These are phyloP conservation scores for Juglanconis juglandina DNA, from an alignment of 2,329 filamentous ascomycete species.

Conservation along the genomic window DNA sequence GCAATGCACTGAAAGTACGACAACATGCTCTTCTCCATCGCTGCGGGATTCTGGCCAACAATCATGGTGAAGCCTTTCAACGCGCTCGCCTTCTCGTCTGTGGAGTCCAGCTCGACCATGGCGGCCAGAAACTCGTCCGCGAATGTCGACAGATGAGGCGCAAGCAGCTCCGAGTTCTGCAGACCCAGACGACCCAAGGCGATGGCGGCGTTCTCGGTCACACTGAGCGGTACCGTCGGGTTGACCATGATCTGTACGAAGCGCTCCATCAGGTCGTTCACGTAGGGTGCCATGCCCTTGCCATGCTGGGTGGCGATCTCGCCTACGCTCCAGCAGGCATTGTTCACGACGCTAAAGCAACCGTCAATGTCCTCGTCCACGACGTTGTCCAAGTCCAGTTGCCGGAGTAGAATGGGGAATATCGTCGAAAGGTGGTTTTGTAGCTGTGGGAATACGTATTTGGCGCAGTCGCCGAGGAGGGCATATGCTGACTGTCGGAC, in stretches of 20 bases:
- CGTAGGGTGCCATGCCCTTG: conserved; percentile 71
- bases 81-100: conserved; percentile 90
- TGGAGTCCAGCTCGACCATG: conserved; percentile 81
- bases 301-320: conserved; percentile 83
- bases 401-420: conserved; percentile 77
- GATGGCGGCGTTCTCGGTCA: conserved; percentile 92
- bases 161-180: conserved; percentile 70
- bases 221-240: conserved; percentile 77
- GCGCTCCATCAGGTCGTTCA: conserved; percentile 71
- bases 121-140: conserved; percentile 76
- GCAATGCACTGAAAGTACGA: conserved; percentile 84
- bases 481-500: conserved; percentile 96
- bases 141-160: conserved; percentile 74
- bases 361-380: conserved; percentile 78
- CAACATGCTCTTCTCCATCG: conserved; percentile 81
- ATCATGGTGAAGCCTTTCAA: conserved; percentile 86
- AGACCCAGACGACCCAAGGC: conserved; percentile 85
- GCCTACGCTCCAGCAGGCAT: conserved; percentile 94
- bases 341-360: conserved; percentile 91
- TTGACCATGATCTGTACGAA: conserved; percentile 82
- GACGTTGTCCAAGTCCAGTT: conserved; percentile 78
- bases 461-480: conserved; percentile 88
- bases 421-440: conserved; percentile 69
- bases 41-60: conserved; percentile 81
- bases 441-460: conserved; percentile 82